Conservation (phyloP, 257 asterid genomes). For the Capsicum rhomboideum region DNA sequence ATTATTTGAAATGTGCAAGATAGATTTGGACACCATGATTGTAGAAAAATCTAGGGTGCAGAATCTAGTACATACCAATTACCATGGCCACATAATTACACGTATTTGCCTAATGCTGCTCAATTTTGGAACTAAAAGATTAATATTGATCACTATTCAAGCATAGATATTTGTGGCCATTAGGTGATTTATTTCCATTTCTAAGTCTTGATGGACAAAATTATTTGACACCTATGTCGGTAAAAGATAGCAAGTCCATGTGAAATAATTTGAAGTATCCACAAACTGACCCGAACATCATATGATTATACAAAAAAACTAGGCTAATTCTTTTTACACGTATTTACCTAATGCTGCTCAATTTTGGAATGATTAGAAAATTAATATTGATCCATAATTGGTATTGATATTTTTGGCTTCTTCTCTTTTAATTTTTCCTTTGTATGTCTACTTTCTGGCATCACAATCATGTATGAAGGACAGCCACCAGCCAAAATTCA, state of each 20-base stretch:
- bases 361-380: neutral
- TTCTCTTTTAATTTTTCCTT: neutral
- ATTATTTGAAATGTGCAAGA: no score
- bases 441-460: neutral
- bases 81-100: neutral
- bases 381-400: neutral
- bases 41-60: neutral
- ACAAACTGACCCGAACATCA: no score
- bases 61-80: neutral
- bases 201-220: no score
- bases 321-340: neutral
- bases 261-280: no score
- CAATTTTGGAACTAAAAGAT: neutral
- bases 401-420: neutral
- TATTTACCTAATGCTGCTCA: neutral
- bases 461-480: conserved; percentile 18
- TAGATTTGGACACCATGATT: no score
- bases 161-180: no score
- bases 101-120: neutral
- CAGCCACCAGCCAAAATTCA: conserved; percentile 42
- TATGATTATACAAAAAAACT: no score
- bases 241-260: no score
- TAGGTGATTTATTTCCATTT: no score
- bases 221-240: no score
- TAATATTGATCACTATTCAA: neutral